Percentiles rank a stretch among this genome's conserved stretches.
These are phyloP conservation scores for Clarireedia hainanense DNA, from an alignment of 2,329 filamentous ascomycete species.

Conservation along the genomic window DNA sequence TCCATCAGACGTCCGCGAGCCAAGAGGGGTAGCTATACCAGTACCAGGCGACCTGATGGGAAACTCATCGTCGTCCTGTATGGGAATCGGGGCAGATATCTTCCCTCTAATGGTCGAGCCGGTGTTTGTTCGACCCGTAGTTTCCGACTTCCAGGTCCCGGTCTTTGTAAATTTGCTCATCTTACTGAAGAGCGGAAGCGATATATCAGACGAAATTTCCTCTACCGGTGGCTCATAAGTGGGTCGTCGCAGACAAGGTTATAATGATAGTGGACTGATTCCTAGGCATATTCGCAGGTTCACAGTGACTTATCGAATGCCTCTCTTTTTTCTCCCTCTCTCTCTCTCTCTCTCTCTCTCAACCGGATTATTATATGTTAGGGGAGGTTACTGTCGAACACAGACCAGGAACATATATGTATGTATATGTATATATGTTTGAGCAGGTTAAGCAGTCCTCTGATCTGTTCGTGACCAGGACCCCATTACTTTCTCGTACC, in stretches of 20 bases:
- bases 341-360: not conserved
- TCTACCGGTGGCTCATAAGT: conserved; percentile 7
- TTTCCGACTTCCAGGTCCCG: conserved; percentile 20
- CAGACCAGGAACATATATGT: not conserved
- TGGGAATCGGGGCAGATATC: conserved; percentile 52
- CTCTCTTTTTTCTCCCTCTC: not conserved
- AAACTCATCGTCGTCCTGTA: conserved; percentile 48
- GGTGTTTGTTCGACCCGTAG: conserved; percentile 27
- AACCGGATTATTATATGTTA: not conserved
- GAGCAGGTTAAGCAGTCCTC: not conserved
- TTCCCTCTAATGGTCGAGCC: conserved; percentile 46
- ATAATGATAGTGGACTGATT: conserved; percentile 2
- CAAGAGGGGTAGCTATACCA: conserved; percentile 30
- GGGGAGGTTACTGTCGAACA: not conserved
- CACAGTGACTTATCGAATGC: not conserved
- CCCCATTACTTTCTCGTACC: not conserved
- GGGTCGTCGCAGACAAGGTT: conserved; percentile 12
- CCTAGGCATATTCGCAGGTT: conserved; percentile 13
- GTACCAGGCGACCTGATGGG: conserved; percentile 40
- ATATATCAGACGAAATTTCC: not conserved
- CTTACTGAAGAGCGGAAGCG: conserved; percentile 7
- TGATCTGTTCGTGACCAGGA: not conserved
- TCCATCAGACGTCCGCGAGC: conserved; percentile 15
- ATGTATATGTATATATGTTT: not conserved
- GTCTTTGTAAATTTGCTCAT: conserved; percentile 25